Conservation (phyloP, 23 red algal genomes). For the Pyropia haitanensis region DNA sequence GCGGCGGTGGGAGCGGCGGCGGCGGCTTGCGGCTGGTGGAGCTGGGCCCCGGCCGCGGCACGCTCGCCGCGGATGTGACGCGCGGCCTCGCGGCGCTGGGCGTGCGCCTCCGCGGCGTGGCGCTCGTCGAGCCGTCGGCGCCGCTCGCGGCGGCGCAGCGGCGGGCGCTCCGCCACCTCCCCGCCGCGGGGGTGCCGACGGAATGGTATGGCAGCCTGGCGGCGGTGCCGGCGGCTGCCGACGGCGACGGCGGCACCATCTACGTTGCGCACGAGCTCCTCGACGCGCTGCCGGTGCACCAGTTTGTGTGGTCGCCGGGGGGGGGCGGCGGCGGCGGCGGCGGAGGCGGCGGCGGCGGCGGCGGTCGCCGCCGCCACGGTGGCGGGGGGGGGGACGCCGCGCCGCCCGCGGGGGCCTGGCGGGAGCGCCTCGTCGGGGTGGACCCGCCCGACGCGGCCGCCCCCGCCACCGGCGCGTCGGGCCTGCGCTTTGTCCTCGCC, state of each 20-base stretch:
- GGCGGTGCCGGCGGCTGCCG: not conserved
- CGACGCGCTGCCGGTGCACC: slow-evolving; percentile 91
- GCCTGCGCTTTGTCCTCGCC: slow-evolving; percentile 53
- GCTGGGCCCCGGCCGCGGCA: slow-evolving; percentile 76
- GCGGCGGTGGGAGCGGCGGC: not conserved
- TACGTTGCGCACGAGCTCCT: slow-evolving; percentile 93
- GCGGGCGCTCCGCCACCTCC: slow-evolving; percentile 3
- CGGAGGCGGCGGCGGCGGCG: too few species aligned
- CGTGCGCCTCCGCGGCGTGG: slow-evolving; percentile 16
- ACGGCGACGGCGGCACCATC: slow-evolving; percentile 12
- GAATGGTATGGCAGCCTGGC: slow-evolving; percentile 17
- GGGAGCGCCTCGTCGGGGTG: slow-evolving; percentile 64
- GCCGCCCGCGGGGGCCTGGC: slow-evolving; percentile 20
- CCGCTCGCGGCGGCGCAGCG: slow-evolving; percentile 39
- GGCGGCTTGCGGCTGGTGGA: slow-evolving; percentile 42
- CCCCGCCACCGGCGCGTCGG: slow-evolving; percentile 3
- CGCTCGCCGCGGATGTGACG: slow-evolving; percentile 26
- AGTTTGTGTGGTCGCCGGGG: slow-evolving; percentile 22
- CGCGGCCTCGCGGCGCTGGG: slow-evolving; percentile 20
- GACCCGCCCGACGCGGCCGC: not conserved
- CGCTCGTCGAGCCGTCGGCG: slow-evolving; percentile 52
- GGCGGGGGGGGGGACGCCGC: not conserved
- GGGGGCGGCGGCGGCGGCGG: too few species aligned
- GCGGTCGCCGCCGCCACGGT: too few species aligned
- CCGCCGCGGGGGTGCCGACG: not conserved